Evolutionary conservation across 108 stramenopile species (phyloP), one percentile per base, ranked within the genome.

Genomic region (Parietichytrium sp.): DNA sequence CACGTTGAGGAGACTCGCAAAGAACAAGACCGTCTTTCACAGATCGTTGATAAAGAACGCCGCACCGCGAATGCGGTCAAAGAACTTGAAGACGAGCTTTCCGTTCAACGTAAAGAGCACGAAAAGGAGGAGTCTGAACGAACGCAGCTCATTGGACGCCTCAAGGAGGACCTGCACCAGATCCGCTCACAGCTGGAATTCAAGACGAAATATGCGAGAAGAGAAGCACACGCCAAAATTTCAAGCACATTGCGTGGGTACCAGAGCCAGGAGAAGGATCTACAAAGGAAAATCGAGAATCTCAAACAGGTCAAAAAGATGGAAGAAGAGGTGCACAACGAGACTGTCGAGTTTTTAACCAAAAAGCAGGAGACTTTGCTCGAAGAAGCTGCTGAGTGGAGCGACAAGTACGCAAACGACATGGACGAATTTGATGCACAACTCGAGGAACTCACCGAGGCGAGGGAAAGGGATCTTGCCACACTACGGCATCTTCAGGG

Each of bases 271-370:
- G n/a, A 42, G 33, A 4, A 2, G 18, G 78, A 16, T 18, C 4
- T 80, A 3, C 20, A 18, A 18, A 6, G 23, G 30, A 54, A 52
- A 6, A 81, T 54, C 16, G 80, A 52, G 80, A 51, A 52, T 13
- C 54, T 81, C 36, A 52, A 55, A 0, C 54, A 82, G 79, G 77
- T 84, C 53, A 83, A 83, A 23, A 82, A 86, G 6, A 79, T 85
- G 42, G 88, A 88, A 50, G 42, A 47, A 25, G 52, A 47, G 2
- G 84, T 80, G 4, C 79, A 84, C 61, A 49, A 81, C 0, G 87
- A 88, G 29, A 87, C 88, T 3, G 87, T 87, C 84, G 83, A 83
- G 2, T 88, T 88, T 38, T 81, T 88, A 13, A 85, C 81, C 20
- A 54, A 83, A 26, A 88, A 88, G 80, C 83, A 80, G 36, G 80